A percentile compares a stretch with the other conserved stretches of the same genome.
Evolutionary conservation across 371 early-diverging fungal genomes (phyloP).

Genomic region (Racocetra persica): DNA sequence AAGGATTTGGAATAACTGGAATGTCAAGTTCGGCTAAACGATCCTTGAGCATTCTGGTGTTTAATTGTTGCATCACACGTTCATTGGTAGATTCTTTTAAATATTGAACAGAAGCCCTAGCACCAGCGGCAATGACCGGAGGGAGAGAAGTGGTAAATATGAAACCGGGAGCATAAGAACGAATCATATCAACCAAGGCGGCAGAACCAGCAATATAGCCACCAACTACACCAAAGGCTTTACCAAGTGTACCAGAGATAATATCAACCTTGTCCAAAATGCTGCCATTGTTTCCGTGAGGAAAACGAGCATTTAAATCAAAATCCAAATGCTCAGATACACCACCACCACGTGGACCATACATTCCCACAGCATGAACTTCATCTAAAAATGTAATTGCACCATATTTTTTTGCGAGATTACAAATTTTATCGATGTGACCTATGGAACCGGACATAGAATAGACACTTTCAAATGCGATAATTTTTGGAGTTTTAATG

Average conservation of each 20-base stretch:
- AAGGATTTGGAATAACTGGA: slow-evolving; percentile 97
- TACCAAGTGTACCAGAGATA: slow-evolving; percentile 97
- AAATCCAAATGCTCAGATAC: slow-evolving; percentile 96
- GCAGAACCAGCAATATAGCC: slow-evolving; percentile 97
- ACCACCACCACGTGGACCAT: slow-evolving; percentile 95
- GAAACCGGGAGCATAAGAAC: slow-evolving; percentile 98
- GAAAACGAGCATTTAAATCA: slow-evolving; percentile 63
- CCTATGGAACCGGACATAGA: slow-evolving; percentile 98
- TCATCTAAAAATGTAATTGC: slow-evolving; percentile 98
- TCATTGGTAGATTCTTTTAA: slow-evolving; percentile 84
- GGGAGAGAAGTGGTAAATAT: slow-evolving; percentile 99
- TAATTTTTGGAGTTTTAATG: slow-evolving; percentile 88
- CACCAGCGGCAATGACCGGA: slow-evolving; percentile 92
- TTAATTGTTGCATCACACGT: slow-evolving; percentile 90
- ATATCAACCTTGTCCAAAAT: slow-evolving; percentile 95
- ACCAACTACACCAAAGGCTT: slow-evolving; percentile 97
- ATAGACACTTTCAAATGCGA: slow-evolving; percentile 98
- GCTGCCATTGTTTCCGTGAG: slow-evolving; percentile 62
- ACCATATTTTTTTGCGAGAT: slow-evolving; percentile 95
- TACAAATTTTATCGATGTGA: slow-evolving; percentile 93
- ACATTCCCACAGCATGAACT: slow-evolving; percentile 99
- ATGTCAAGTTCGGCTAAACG: slow-evolving; percentile 84
- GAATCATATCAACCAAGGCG: slow-evolving; percentile 92
- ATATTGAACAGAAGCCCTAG: slow-evolving; percentile 90
- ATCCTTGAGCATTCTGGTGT: slow-evolving; percentile 87